Base-by-base conservation (phyloP, 192 early-diverging fungal genomes). In the Dissophora globulifera region DNA sequence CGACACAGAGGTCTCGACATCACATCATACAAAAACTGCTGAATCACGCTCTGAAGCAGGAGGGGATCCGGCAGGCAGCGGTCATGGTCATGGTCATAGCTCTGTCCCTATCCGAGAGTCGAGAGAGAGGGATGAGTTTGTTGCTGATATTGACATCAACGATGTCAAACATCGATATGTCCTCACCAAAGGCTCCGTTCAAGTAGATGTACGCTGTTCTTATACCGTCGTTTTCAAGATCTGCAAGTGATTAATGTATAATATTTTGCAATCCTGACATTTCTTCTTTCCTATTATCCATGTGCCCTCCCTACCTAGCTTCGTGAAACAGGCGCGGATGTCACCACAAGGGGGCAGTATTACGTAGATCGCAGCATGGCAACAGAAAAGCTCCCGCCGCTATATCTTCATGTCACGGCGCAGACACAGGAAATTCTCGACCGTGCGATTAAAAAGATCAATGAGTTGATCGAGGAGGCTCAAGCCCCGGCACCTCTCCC, bases 281-380 rank as follows among this genome's bases (percentile, higher is more conserved):
- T n/a, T n/a, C n/a, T n/a, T n/a, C n/a, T n/a, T n/a, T n/a, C n/a
- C n/a, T n/a, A n/a, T n/a, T n/a, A n/a, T n/a, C n/a, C n/a, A n/a
- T n/a, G n/a, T n/a, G n/a, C n/a, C n/a, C n/a, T n/a, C n/a, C n/a
- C n/a, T n/a, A n/a, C n/a, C n/a, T n/a, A n/a, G n/a, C n/a, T n/a
- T 59, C 87, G 93, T 26, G 91, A 92, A 27, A 93, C 94, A 19
- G 90, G 86, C 26, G 92, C 91, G 6, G 90, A 90, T 67, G 85
- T 96, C 19, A 90, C 88, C 3, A 95, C 93, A n/a, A 80, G 90
- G 38, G 95, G 94, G 69, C 89, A 90, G 53, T 92, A 92, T 78
- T 95, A 94, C 74, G 79, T 87, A 26, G 87, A 95, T 67, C 69
- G 85, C 7, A 84, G 68, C 38, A 43, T 91, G n/a, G 92, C 92